phyloP scores from a whole-genome alignment of 129 eudicot species.

The sunflower (Helianthus annuus) region HanXRQr2.0-SUNRISE NC_035439.2:147500197-147500696 shows the following conservation, averaged over 20 bases:
- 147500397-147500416: constrained; percentile 10
- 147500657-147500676: constrained; percentile 9
- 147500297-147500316: constrained; percentile 50
- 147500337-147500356: constrained; percentile 90
- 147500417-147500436: constrained; percentile 3
- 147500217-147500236: constrained; percentile 5
- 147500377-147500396: constrained; percentile 5
- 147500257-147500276: constrained; percentile 77
- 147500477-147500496: constrained; percentile 88
- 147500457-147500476: constrained; percentile 87
- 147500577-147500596: constrained; percentile 1
- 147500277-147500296: constrained; percentile 61
- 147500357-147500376: constrained; percentile 61
- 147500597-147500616: neutral
- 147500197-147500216: neutral
- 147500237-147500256: neutral
- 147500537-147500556: constrained; percentile 61
- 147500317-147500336: constrained; percentile 79
- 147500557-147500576: constrained; percentile 11
- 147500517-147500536: constrained; percentile 51
- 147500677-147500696: neutral
- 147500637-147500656: neutral
- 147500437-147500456: constrained; percentile 55
- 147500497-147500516: constrained; percentile 52
- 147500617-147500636: constrained; percentile 9